phyloP scores from a whole-genome alignment of 2,329 filamentous ascomycete species.

The Ophiostoma angusticollis region DNA sequence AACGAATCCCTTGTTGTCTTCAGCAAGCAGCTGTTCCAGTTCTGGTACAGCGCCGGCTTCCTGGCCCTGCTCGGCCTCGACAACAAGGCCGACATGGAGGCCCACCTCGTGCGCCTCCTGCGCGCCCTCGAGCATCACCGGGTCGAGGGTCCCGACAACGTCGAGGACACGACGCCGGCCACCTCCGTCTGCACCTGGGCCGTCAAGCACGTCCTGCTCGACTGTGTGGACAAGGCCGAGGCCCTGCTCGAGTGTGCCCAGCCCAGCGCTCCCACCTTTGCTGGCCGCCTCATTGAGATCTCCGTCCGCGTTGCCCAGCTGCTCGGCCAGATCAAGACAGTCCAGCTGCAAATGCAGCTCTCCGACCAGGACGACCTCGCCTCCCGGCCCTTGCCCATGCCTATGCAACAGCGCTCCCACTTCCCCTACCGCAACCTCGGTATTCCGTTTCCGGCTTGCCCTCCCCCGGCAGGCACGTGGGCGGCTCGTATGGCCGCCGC shows the following conservation, averaged over 20 bases:
- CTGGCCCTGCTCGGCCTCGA: constrained; percentile 8
- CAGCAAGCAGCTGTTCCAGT: constrained; percentile 8
- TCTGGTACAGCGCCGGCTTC: constrained; percentile 11
- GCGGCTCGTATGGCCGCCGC: no score
- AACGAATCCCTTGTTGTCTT: constrained; percentile 2
- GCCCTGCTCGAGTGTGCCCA: background rate
- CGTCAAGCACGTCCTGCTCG: constrained; percentile 10
- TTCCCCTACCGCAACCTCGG: no score
- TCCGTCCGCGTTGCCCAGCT: constrained; percentile 5
- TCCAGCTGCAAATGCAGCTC: background rate
- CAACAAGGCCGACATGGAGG: constrained; percentile 1
- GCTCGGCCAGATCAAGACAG: background rate
- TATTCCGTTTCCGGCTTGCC: no score
- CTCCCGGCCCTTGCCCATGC: background rate
- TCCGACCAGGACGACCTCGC: background rate
- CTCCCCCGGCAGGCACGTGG: no score
- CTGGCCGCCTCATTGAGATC: constrained; percentile 9
- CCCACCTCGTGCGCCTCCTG: constrained; percentile 4
- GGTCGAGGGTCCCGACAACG: background rate
- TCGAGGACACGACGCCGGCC: constrained; percentile 2
- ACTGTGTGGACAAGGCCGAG: constrained; percentile 11
- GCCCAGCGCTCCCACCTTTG: constrained; percentile 2
- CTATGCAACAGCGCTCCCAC: no score
- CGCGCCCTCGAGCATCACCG: constrained; percentile 6
- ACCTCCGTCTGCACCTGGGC: no score